Conservation (phyloP, 1,284 basidiomycete species). For the Apiotrichum mycotoxinovorans region DNA sequence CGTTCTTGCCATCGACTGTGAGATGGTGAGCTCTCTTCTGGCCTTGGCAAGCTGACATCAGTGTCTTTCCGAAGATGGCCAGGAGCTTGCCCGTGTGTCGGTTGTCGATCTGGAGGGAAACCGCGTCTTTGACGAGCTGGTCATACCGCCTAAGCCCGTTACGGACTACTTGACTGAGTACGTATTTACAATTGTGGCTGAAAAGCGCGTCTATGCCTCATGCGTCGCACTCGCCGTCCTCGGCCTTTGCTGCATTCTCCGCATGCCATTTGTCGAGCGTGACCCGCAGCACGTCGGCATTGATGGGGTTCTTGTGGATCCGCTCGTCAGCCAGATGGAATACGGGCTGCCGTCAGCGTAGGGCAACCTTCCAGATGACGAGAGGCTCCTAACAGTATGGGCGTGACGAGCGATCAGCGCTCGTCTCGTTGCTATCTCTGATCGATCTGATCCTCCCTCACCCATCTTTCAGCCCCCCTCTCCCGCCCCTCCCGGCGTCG, state of each 20-base stretch:
- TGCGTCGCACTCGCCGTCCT: neutral
- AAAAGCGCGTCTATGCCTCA: too few relatives aligned
- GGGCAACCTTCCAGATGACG: too few relatives aligned
- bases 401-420: too few relatives aligned
- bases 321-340: conserved; percentile 42
- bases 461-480: too few relatives aligned
- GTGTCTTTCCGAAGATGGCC: conserved; percentile 81
- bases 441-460: too few relatives aligned
- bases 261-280: conserved; percentile 39
- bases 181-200: too few relatives aligned
- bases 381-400: too few relatives aligned
- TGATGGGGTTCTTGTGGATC: conserved; percentile 47
- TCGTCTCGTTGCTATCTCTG: too few relatives aligned
- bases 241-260: conserved; percentile 2
- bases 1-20: conserved; percentile 70
- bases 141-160: conserved; percentile 76
- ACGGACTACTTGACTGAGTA: conserved; percentile 84
- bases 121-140: conserved; percentile 77
- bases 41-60: conserved; percentile 38
- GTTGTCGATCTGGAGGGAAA: conserved; percentile 70
- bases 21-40: conserved; percentile 80
- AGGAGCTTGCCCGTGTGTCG: conserved; percentile 77
- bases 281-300: conserved; percentile 28
- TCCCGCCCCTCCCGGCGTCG: too few relatives aligned
- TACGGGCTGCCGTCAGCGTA: conserved; percentile 40